A percentile compares a stretch with the other conserved stretches of the same genome.
These are phyloP conservation scores for Dianthus caryophyllus DNA, from an alignment of 148 eudicot species.

Conservation along the genomic window DNA sequence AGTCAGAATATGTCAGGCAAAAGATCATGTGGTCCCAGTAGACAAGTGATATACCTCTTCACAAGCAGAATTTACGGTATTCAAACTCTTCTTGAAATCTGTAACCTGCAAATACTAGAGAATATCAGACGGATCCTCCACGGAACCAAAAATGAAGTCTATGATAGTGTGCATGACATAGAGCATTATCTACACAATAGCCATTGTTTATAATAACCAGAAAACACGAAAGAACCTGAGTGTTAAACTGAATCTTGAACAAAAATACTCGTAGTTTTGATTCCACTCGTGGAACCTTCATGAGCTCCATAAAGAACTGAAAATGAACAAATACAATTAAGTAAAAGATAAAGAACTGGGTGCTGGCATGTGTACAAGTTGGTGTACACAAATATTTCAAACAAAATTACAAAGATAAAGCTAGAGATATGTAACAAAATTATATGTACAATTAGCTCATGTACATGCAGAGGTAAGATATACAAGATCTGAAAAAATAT, in stretches of 20 bases:
- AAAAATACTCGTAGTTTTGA: constrained; percentile 84
- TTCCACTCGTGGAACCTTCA: constrained; percentile 96
- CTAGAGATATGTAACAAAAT: not conserved
- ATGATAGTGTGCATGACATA: not conserved
- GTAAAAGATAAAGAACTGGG: constrained; percentile 12
- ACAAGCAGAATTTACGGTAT: constrained; percentile 74
- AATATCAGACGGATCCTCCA: constrained; percentile 13
- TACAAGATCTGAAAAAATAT: constrained; percentile 6
- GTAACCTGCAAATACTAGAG: constrained; percentile 43
- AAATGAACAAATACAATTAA: constrained; percentile 26
- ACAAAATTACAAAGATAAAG: not conserved
- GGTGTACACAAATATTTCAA: not conserved
- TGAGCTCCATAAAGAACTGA: constrained; percentile 90
- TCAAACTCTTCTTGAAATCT: constrained; percentile 73
- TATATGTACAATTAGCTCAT: not conserved
- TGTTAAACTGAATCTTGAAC: constrained; percentile 89
- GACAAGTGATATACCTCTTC: constrained; percentile 53
- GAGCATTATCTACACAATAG: not conserved
- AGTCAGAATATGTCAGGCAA: constrained; percentile 20
- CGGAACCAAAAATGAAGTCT: not conserved
- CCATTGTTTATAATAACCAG: not conserved
- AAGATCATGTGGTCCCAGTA: constrained; percentile 17
- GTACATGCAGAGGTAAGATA: constrained; percentile 2
- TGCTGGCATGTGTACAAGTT: constrained; percentile 1
- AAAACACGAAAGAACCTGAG: constrained; percentile 56